Evolutionary conservation across 1,139 yeast species (phyloP).

Genomic region (Lodderomyces margitis): DNA sequence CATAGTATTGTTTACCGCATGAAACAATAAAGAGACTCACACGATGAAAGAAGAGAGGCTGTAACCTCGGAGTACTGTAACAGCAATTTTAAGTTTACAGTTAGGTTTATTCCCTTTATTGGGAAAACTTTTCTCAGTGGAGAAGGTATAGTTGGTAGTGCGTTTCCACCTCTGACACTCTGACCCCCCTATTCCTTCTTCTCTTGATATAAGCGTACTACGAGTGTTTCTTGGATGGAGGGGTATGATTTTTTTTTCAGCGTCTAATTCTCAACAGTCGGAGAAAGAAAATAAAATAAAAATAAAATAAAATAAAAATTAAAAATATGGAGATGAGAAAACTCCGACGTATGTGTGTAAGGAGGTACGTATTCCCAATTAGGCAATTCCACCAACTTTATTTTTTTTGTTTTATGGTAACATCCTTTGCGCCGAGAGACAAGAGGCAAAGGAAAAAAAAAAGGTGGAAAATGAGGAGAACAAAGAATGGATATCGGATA

Average conservation of each 20-base stretch:
- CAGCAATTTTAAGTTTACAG: neutral
- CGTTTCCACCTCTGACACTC: neutral
- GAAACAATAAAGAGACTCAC: neutral
- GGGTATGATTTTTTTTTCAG: neutral
- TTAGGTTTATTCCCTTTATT: neutral
- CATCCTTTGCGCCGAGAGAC: neutral
- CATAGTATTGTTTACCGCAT: too few species aligned
- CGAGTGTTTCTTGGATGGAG: too few species aligned
- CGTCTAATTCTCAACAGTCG: neutral
- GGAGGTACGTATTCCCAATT: neutral
- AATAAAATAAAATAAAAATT: neutral
- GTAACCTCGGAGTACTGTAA: neutral
- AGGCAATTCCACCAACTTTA: neutral
- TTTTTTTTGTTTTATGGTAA: too few species aligned
- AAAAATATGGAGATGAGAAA: neutral
- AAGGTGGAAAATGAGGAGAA: neutral
- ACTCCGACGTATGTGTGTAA: conserved; percentile 2
- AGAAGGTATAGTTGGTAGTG: neutral
- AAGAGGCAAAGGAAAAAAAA: neutral
- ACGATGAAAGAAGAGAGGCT: neutral
- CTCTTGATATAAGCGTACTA: too few species aligned
- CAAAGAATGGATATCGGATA: neutral
- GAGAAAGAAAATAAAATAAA: neutral
- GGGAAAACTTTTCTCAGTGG: neutral
- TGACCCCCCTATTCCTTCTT: neutral